phyloP scores from a whole-genome alignment of 345 rosid genomes.

The Odontarrhena argentea region DNA sequence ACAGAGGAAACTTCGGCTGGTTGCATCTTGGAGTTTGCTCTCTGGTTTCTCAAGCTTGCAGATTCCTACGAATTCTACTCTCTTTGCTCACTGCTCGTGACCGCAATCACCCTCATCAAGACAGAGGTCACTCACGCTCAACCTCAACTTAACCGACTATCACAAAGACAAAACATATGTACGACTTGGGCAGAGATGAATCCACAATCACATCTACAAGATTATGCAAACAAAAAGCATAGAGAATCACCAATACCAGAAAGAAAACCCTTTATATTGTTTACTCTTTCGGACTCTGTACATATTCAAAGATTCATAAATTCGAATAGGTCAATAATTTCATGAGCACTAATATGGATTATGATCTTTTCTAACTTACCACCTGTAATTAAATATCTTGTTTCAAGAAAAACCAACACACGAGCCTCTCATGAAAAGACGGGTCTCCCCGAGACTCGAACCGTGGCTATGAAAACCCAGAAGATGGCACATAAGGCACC shows the following conservation, averaged over 20 bases:
- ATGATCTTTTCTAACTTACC: conserved; percentile 22
- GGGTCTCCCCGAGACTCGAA: conserved; percentile 45
- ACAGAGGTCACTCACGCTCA: conserved; percentile 17
- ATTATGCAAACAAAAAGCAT: neutral
- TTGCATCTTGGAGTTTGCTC: conserved; percentile 38
- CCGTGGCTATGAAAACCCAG: conserved; percentile 62
- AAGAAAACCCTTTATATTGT: neutral
- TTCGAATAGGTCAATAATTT: conserved; percentile 26
- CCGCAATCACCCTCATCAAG: conserved; percentile 7
- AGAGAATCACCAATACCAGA: neutral
- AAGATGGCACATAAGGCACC: conserved; percentile 71
- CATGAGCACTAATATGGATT: conserved; percentile 17
- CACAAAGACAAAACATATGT: too few species aligned
- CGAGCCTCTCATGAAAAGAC: conserved; percentile 23
- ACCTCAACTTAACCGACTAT: conserved; percentile 1
- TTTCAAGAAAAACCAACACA: conserved; percentile 22
- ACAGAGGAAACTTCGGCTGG: conserved; percentile 39
- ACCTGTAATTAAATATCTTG: conserved; percentile 3
- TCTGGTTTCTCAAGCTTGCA: conserved; percentile 32
- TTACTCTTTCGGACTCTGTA: conserved; percentile 30
- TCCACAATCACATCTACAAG: neutral
- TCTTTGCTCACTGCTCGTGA: conserved; percentile 18
- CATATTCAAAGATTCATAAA: conserved; percentile 33
- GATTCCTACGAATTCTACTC: conserved; percentile 35
- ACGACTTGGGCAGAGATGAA: neutral